Conservation (phyloP, 441 rosid genomes). For the Jatropha podagrica region DNA sequence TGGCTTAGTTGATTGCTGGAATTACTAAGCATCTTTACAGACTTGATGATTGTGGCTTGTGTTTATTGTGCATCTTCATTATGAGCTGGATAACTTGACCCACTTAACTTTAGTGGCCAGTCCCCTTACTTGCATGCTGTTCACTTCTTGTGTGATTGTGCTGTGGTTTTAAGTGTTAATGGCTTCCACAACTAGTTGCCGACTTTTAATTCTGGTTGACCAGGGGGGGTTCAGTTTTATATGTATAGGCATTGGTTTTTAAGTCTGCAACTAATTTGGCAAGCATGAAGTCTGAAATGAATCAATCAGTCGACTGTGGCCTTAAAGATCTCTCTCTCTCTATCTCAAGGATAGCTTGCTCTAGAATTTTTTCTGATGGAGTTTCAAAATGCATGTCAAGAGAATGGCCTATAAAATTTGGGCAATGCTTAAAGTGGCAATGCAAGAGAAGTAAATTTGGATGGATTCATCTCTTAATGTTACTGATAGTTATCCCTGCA, state of each 20-base stretch:
- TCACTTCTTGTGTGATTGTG: not conserved
- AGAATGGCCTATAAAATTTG: not conserved
- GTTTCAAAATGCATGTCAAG: constrained; percentile 1
- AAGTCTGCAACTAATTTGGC: not conserved
- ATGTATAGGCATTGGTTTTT: not conserved
- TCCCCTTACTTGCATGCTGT: not conserved
- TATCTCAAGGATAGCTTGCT: not conserved
- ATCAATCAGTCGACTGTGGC: not conserved
- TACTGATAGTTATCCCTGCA: not conserved
- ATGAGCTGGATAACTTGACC: not conserved
- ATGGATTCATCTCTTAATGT: not conserved
- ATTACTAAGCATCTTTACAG: not conserved
- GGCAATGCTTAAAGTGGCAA: not conserved
- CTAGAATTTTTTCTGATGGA: not conserved
- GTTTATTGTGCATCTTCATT: constrained; percentile 5
- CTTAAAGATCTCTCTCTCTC: not conserved
- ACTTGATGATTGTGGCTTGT: not conserved
- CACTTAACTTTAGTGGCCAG: constrained; percentile 10
- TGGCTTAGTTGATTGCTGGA: not conserved
- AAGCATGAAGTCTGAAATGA: not conserved
- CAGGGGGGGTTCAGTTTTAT: not conserved
- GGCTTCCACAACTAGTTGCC: not conserved
- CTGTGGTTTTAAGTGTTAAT: not conserved
- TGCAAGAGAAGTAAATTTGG: not conserved
- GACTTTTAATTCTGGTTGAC: not conserved